Percentiles rank a stretch among this genome's conserved stretches.
Evolutionary conservation across 345 rosid genomes (phyloP).

Genomic region (Populus davidiana): DNA sequence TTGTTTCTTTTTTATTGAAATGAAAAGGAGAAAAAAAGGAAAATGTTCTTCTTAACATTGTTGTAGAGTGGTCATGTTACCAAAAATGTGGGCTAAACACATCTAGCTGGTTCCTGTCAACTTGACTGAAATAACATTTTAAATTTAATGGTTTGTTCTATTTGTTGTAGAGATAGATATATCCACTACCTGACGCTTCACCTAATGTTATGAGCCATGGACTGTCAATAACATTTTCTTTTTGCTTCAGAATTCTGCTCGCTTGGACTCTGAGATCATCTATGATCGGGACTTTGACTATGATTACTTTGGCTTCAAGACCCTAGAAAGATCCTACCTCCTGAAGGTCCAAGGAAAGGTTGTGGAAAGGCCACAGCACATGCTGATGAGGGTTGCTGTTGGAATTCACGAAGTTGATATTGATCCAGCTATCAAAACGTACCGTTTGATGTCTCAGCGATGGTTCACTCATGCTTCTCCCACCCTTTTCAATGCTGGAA

Average conservation of each 20-base stretch:
- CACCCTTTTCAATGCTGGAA: conserved; percentile 88
- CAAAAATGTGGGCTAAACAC: not conserved
- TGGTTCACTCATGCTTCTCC: conserved; percentile 99
- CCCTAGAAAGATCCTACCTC: conserved; percentile 91
- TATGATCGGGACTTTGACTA: conserved; percentile 91
- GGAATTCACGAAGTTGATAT: conserved; percentile 77
- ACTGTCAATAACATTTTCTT: not conserved
- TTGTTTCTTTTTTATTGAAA: not conserved
- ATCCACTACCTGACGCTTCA: not conserved
- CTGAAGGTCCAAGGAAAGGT: conserved; percentile 80
- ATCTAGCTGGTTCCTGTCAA: not conserved
- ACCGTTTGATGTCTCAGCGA: conserved; percentile 88
- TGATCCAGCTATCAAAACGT: conserved; percentile 68
- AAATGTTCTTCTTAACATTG: not conserved
- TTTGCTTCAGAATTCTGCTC: conserved; percentile 60
- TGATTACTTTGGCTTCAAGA: conserved; percentile 91
- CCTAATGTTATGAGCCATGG: not conserved
- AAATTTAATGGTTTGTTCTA: not conserved
- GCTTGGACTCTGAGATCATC: conserved; percentile 84
- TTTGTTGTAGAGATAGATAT: not conserved
- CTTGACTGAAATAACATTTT: not conserved
- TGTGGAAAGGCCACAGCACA: conserved; percentile 89
- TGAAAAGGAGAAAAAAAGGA: not conserved
- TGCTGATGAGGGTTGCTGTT: conserved; percentile 94
- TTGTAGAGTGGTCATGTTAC: not conserved